phyloP scores from a whole-genome alignment of 345 rosid species.

The Citrus australasica region DNA sequence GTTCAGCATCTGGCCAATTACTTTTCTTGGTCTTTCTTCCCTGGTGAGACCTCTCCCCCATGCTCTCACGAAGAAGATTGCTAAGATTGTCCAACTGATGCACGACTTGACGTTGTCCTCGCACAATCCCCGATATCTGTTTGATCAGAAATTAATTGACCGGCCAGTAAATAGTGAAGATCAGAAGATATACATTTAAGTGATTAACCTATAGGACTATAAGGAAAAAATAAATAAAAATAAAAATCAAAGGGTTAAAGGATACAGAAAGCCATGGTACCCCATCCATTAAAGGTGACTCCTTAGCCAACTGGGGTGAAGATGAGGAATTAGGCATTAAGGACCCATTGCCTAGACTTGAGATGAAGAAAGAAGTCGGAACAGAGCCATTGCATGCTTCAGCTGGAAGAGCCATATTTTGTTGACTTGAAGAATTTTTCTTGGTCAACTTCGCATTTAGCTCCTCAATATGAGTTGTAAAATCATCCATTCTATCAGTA shows the following conservation, averaged over 20 bases:
- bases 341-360: constrained; percentile 76
- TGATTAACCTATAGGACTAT: neutral
- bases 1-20: constrained; percentile 26
- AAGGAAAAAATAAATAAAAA: too few relatives aligned
- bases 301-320: constrained; percentile 76
- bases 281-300: constrained; percentile 79
- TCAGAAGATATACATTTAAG: neutral
- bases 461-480: constrained; percentile 71
- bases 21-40: constrained; percentile 34
- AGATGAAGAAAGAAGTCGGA: constrained; percentile 78
- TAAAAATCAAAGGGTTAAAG: neutral
- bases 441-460: constrained; percentile 61
- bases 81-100: constrained; percentile 64
- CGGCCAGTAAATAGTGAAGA: neutral
- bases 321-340: constrained; percentile 73
- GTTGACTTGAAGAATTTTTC: constrained; percentile 58
- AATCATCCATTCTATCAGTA: constrained; percentile 92
- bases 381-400: constrained; percentile 79
- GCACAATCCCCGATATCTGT: constrained; percentile 58
- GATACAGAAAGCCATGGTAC: constrained; percentile 29
- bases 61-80: constrained; percentile 50
- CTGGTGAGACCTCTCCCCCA: constrained; percentile 39
- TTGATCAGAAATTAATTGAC: constrained; percentile 12
- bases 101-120: constrained; percentile 81
- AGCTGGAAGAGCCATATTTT: constrained; percentile 54